phyloP scores from a whole-genome alignment of 495 filamentous ascomycete species.

The Umbilicaria muhlenbergii region DNA sequence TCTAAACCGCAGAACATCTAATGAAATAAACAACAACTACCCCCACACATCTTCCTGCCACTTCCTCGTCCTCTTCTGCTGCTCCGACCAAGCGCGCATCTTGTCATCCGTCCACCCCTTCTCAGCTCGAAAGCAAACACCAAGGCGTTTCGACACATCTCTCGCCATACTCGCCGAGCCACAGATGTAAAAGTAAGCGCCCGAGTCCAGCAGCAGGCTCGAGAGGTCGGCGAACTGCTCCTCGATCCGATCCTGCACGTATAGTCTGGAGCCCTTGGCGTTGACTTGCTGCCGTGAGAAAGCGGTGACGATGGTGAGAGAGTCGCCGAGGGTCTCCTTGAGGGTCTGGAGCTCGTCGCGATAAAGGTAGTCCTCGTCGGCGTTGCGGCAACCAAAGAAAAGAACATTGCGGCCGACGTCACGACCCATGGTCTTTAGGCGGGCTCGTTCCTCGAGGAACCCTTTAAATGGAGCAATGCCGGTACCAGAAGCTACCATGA shows the following conservation, averaged over 20 bases:
- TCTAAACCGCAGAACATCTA: too few species aligned
- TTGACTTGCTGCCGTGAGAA: constrained; percentile 18
- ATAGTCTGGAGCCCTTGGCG: not conserved
- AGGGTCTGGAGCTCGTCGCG: constrained; percentile 18
- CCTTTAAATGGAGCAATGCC: constrained; percentile 33
- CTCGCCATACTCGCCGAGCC: constrained; percentile 34
- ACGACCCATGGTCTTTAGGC: constrained; percentile 22
- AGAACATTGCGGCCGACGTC: constrained; percentile 25
- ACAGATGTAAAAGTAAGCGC: constrained; percentile 33
- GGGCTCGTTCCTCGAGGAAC: constrained; percentile 28
- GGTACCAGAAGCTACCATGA: constrained; percentile 33
- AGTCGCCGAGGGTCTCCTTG: constrained; percentile 11
- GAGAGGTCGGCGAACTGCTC: constrained; percentile 20
- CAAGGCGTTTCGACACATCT: constrained; percentile 29
- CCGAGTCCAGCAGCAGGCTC: constrained; percentile 20
- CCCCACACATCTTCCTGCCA: constrained; percentile 39
- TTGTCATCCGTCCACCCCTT: constrained; percentile 23
- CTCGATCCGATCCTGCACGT: constrained; percentile 28
- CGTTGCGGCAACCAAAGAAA: constrained; percentile 30
- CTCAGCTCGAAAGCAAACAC: constrained; percentile 12
- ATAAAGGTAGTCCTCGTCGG: constrained; percentile 29
- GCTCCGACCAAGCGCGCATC: constrained; percentile 25
- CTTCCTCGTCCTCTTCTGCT: constrained; percentile 27
- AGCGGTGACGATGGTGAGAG: constrained; percentile 19
- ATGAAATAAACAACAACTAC: constrained; percentile 10